phyloP scores from a whole-genome alignment of 2,329 filamentous ascomycete species.

The Fusarium pseudoanthophilum region DNA sequence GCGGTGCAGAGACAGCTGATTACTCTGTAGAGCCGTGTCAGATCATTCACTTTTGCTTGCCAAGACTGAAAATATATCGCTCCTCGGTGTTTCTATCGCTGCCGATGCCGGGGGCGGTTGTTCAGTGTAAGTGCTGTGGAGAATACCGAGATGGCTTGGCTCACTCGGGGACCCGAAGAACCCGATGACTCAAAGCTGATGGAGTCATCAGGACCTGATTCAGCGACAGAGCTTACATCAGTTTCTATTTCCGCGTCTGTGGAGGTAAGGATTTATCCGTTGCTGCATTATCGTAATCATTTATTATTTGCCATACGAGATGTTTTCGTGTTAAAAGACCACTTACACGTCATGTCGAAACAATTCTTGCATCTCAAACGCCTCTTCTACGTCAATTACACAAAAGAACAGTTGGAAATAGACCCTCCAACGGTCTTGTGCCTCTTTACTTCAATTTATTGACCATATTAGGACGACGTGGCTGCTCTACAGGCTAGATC shows the following conservation, averaged over 20 bases:
- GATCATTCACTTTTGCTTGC: background rate
- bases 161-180: background rate
- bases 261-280: background rate
- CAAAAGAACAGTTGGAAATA: background rate
- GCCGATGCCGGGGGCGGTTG: background rate
- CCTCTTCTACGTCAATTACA: slow-evolving; percentile 13
- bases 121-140: background rate
- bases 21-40: background rate
- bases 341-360: background rate
- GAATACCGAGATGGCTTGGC: background rate
- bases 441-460: background rate
- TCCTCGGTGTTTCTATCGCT: background rate
- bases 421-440: slow-evolving; percentile 5
- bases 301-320: background rate
- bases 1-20: background rate
- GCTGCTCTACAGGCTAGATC: background rate
- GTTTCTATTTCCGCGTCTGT: background rate
- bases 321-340: background rate
- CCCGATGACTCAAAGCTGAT: background rate
- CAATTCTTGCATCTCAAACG: background rate
- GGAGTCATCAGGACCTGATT: background rate
- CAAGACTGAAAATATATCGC: background rate
- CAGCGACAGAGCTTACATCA: background rate
- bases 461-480: background rate
- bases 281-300: background rate